Evolutionary conservation across 192 early-diverging fungal species (phyloP).

Genomic region (Backusella tuberculispora): DNA sequence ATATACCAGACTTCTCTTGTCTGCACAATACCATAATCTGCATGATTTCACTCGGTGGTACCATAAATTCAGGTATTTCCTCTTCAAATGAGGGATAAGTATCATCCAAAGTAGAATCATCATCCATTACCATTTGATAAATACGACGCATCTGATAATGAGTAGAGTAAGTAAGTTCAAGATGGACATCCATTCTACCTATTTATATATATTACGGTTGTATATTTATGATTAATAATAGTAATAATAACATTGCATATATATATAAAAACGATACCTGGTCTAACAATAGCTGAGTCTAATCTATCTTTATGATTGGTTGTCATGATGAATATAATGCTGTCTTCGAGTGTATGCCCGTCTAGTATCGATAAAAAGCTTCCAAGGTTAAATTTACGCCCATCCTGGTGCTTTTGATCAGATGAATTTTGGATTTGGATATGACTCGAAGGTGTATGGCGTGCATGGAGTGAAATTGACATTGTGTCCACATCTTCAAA

Average conservation of each 20-base stretch:
- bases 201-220: background rate
- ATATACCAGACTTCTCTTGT: constrained; percentile 27
- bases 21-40: constrained; percentile 61
- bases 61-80: constrained; percentile 52
- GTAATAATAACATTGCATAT: too few relatives aligned
- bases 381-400: constrained; percentile 44
- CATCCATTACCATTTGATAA: constrained; percentile 49
- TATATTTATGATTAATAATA: background rate
- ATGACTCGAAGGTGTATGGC: background rate
- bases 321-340: constrained; percentile 69
- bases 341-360: constrained; percentile 59
- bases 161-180: constrained; percentile 62
- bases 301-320: constrained; percentile 64
- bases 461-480: constrained; percentile 36
- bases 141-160: constrained; percentile 63
- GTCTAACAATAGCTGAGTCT: constrained; percentile 65
- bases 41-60: constrained; percentile 70
- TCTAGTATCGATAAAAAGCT: constrained; percentile 61
- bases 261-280: constrained; percentile 37
- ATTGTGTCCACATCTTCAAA: constrained; percentile 65
- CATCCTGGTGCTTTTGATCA: constrained; percentile 12
- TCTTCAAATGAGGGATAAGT: constrained; percentile 33
- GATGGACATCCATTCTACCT: constrained; percentile 64
- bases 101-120: constrained; percentile 26
- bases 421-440: background rate